A percentile compares a stretch with the other conserved stretches of the same genome.
phyloP scores from a whole-genome alignment of 2,329 filamentous ascomycete genomes.

The Alternaria sp. region DNA sequence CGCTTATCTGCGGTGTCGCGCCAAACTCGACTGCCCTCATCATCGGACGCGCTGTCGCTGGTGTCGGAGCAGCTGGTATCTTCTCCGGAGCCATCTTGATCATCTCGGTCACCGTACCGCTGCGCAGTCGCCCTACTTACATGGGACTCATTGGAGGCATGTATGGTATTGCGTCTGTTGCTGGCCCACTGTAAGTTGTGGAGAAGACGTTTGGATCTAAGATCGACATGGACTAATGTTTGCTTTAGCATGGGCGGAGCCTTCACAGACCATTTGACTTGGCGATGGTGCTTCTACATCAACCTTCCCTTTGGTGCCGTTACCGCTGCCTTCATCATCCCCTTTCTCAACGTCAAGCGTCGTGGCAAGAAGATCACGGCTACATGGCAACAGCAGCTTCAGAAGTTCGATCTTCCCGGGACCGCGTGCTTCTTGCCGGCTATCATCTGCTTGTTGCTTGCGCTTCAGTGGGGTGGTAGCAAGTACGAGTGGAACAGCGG shows the following conservation, averaged over 20 bases:
- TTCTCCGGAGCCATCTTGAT: constrained; percentile 58
- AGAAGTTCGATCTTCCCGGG: constrained; percentile 57
- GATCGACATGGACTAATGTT: constrained; percentile 23
- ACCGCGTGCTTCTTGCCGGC: constrained; percentile 53
- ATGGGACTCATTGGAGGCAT: constrained; percentile 58
- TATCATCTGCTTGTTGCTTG: constrained; percentile 57
- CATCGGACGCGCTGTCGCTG: constrained; percentile 59
- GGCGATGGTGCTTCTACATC: constrained; percentile 55
- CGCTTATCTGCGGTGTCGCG: constrained; percentile 59
- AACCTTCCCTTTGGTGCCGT: constrained; percentile 60
- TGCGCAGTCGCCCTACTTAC: constrained; percentile 56
- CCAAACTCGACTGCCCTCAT: constrained; percentile 58
- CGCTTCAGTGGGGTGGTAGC: constrained; percentile 59
- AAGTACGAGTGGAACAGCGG: constrained; percentile 55
- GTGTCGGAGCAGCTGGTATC: constrained; percentile 59
- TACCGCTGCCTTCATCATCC: constrained; percentile 50
- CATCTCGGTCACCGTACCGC: constrained; percentile 53
- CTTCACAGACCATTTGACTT: constrained; percentile 54
- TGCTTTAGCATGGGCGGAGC: constrained; percentile 50
- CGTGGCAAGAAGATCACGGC: constrained; percentile 41
- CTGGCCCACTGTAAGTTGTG: constrained; percentile 52
- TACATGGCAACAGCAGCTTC: constrained; percentile 47
- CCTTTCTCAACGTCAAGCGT: constrained; percentile 47
- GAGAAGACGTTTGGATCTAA: background rate
- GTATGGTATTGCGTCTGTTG: constrained; percentile 57